These are phyloP conservation scores for Trypethelium eluteriae DNA, from an alignment of 495 filamentous ascomycete species.

Conservation along the genomic window DNA sequence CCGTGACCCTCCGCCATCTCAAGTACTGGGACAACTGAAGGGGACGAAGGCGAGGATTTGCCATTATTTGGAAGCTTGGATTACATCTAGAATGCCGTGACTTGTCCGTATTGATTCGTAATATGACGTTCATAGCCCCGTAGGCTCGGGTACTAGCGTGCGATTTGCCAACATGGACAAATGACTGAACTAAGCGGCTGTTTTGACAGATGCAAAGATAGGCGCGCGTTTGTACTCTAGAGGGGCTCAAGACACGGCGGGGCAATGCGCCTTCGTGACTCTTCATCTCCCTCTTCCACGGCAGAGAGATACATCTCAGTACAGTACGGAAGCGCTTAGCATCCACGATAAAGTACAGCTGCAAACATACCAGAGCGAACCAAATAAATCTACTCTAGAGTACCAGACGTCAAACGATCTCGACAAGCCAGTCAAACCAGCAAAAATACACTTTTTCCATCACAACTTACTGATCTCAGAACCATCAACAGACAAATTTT, in stretches of 20 bases:
- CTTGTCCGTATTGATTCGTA: neutral
- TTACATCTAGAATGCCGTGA: neutral
- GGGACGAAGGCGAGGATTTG: constrained; percentile 1
- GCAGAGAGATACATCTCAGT: neutral
- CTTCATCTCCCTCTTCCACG: neutral
- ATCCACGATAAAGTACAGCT: too few species aligned
- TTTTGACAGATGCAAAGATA: neutral
- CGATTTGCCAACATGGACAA: neutral
- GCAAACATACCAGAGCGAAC: neutral
- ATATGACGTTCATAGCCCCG: neutral
- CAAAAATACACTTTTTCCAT: neutral
- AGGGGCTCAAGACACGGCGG: too few species aligned
- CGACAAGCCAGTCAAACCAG: neutral
- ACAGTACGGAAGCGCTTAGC: neutral
- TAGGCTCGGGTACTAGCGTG: neutral
- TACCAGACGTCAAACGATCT: neutral
- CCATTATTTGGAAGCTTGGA: constrained; percentile 5
- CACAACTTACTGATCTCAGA: neutral
- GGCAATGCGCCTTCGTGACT: neutral
- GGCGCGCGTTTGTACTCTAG: neutral
- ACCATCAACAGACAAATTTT: neutral
- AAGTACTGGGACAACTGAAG: neutral
- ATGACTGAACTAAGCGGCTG: neutral
- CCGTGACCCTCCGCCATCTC: neutral
- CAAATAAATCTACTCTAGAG: neutral